These are phyloP conservation scores for Buddleja alternifolia DNA, from an alignment of 257 asterid species.

Conservation along the genomic window DNA sequence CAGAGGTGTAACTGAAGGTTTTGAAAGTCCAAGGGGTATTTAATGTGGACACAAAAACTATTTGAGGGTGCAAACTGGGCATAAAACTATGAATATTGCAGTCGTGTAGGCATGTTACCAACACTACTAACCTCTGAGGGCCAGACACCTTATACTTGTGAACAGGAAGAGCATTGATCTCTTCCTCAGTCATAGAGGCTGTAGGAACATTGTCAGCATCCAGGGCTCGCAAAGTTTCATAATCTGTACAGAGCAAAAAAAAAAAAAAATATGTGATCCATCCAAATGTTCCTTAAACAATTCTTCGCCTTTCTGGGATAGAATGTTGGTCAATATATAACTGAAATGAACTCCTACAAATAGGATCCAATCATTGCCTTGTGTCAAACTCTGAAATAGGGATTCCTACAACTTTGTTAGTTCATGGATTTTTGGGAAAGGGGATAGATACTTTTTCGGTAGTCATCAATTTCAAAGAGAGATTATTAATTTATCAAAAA, in stretches of 20 bases:
- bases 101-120: conserved; percentile 21
- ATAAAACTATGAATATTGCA: conserved; percentile 12
- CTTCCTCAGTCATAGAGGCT: conserved; percentile 95
- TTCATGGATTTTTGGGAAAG: too few relatives aligned
- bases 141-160: conserved; percentile 86
- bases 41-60: too few relatives aligned
- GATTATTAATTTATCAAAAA: too few relatives aligned
- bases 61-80: too few relatives aligned
- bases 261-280: conserved; percentile 23
- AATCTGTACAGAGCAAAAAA: conserved; percentile 59
- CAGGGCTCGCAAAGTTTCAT: conserved; percentile 88
- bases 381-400: conserved; percentile 14
- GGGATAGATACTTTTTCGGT: too few relatives aligned
- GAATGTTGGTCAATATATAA: conserved; percentile 3
- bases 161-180: conserved; percentile 95
- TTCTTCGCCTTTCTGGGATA: conserved; percentile 8
- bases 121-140: conserved; percentile 64
- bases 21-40: too few relatives aligned
- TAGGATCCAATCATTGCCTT: neutral
- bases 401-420: too few relatives aligned
- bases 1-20: too few relatives aligned
- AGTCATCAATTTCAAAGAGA: too few relatives aligned
- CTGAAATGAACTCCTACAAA: conserved; percentile 9
- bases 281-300: conserved; percentile 6
- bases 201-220: conserved; percentile 88